Percentiles rank a stretch among this genome's conserved stretches.
phyloP scores from a whole-genome alignment of 2,329 filamentous ascomycete genomes.

The Pseudodiploospora longispora region DNA sequence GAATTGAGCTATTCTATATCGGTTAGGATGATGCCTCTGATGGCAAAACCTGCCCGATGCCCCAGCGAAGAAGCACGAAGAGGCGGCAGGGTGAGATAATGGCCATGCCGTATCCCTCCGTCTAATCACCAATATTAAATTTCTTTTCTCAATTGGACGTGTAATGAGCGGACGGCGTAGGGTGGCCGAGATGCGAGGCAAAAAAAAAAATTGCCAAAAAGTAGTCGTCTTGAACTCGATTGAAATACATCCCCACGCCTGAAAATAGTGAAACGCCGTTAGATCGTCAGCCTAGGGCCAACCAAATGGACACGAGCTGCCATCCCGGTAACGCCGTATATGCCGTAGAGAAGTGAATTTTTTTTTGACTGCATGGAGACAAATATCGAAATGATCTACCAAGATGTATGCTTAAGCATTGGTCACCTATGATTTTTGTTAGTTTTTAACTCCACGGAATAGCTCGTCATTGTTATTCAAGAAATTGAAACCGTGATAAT shows the following conservation, averaged over 20 bases:
- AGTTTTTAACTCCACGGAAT: not conserved
- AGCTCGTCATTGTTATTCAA: conserved; percentile 11
- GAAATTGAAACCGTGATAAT: not conserved
- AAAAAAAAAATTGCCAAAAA: conserved; percentile 5
- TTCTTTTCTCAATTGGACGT: conserved; percentile 18
- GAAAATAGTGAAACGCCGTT: conserved; percentile 25
- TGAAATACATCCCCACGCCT: conserved; percentile 29
- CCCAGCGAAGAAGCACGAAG: conserved; percentile 1
- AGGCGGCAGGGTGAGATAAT: conserved; percentile 9
- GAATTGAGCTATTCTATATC: no score
- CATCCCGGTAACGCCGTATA: conserved; percentile 35
- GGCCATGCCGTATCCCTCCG: conserved; percentile 12
- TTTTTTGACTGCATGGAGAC: conserved; percentile 14
- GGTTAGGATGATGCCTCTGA: no score
- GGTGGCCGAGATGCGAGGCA: conserved; percentile 11
- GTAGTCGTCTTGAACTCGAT: no score
- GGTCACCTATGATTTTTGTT: conserved; percentile 37
- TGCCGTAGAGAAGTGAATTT: conserved; percentile 21
- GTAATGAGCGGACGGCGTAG: conserved; percentile 35
- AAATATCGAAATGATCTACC: no score
- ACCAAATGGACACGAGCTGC: conserved; percentile 29
- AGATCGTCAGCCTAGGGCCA: conserved; percentile 24
- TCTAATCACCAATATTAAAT: conserved; percentile 20
- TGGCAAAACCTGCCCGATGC: no score
- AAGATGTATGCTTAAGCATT: conserved; percentile 44